Evolutionary conservation across 1,284 basidiomycete species (phyloP), one percentile per base, ranked within the genome.

Genomic region (Mrakiaceae sp.): DNA sequence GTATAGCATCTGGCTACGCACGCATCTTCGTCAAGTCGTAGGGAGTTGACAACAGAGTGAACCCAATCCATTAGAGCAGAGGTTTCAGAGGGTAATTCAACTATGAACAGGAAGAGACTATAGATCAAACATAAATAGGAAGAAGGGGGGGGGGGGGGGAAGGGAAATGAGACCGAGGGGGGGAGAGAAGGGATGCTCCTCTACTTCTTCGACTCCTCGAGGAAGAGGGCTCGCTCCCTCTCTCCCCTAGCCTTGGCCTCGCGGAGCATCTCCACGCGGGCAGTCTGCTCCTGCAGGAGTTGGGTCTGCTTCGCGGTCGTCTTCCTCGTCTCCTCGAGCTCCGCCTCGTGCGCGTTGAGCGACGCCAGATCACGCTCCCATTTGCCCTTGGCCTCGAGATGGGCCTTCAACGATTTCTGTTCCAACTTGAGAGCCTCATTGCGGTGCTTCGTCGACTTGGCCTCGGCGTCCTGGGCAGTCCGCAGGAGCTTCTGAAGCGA

Each of bases 1-100:
- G 95, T 87, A 5, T 88, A 84, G 52, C 88, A 80, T 69, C 85
- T 85, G 61, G 82, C 87, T 88, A 68, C 43, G 27, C 27, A 43
- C 47, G 11, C 2, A 12, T 8, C 10, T 14, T 16, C 10, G 11
- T 60, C 47, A 49, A 5, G 11, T n/a, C 6, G 12, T 16, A 56
- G 14, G 7, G 2, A 5, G 43, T 59, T n/a, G 60, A 58, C 11
- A 6, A 46, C 12, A 53, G 12, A 44, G 40, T 53, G 48, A 6
- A 39, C 60, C 50, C 63, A 6, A 62, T 50, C 27, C 27, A 27
- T 27, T 27, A 27, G 27, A 27, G 27, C 27, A 27, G 27, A 27
- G 27, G 27, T 27, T 27, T 27, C 27, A 27, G 27, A 27, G 27
- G 27, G 27, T 27, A 27, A 27, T 52, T 52, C 53, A 51, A 48